A percentile compares a stretch with the other conserved stretches of the same genome.
These are phyloP conservation scores for Collybiopsis luxurians DNA, from an alignment of 768 basidiomycete species.

Conservation along the genomic window DNA sequence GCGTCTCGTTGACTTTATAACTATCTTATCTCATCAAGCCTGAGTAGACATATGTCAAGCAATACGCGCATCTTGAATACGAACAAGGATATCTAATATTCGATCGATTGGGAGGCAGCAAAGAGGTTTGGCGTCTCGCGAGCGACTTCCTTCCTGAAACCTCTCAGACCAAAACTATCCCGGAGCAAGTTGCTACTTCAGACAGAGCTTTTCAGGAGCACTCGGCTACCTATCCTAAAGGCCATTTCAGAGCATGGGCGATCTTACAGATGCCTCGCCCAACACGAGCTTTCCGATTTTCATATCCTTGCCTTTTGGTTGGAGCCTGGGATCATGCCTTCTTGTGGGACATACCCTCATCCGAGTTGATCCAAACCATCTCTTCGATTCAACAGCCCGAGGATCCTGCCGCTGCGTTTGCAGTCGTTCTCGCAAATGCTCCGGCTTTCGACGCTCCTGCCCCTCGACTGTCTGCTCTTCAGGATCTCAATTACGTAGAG, in stretches of 20 bases:
- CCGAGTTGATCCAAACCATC: slow-evolving; percentile 46
- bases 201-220: slow-evolving; percentile 5
- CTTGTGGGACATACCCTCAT: slow-evolving; percentile 61
- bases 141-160: slow-evolving; percentile 24
- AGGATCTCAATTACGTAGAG: slow-evolving; percentile 62
- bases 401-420: neutral
- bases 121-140: slow-evolving; percentile 70
- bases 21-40: neutral
- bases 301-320: slow-evolving; percentile 63
- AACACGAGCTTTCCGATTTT: slow-evolving; percentile 60
- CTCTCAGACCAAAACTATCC: slow-evolving; percentile 17
- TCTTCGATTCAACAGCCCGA: slow-evolving; percentile 29
- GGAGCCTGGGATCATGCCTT: slow-evolving; percentile 43
- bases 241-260: slow-evolving; percentile 64
- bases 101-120: slow-evolving; percentile 51
- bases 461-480: slow-evolving; percentile 20
- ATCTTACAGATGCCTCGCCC: slow-evolving; percentile 44
- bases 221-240: slow-evolving; percentile 23
- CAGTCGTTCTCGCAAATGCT: neutral
- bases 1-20: slow-evolving; percentile 14
- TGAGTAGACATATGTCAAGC: slow-evolving; percentile 45
- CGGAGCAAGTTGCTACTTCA: slow-evolving; percentile 23
- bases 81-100: slow-evolving; percentile 69
- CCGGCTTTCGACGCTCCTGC: neutral
- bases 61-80: slow-evolving; percentile 72